Conservation (phyloP, 257 asterid species). For the Solanum rostratum region DNA sequence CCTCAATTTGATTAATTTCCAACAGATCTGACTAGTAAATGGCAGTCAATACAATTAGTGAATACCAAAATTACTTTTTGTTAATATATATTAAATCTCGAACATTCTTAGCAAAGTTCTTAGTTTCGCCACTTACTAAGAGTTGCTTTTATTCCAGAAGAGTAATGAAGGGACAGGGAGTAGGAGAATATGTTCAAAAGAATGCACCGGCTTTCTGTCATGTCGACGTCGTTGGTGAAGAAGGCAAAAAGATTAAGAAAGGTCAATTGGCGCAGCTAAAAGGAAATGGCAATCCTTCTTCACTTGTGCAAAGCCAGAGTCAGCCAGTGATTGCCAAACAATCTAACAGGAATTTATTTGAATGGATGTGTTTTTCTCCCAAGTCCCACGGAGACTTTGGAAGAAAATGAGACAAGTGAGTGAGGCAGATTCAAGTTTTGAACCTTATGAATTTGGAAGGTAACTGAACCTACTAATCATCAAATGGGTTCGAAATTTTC, state of each 20-base stretch:
- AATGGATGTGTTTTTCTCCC: slow-evolving; percentile 41
- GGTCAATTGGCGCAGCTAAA: neutral
- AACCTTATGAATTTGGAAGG: neutral
- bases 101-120: neutral
- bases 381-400: neutral
- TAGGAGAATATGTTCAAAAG: slow-evolving; percentile 60
- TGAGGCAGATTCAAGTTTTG: neutral
- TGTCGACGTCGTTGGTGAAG: slow-evolving; percentile 32
- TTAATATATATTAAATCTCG: neutral
- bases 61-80: neutral
- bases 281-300: neutral
- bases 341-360: slow-evolving; percentile 40
- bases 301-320: neutral
- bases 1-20: neutral
- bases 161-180: slow-evolving; percentile 41
- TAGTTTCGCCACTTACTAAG: neutral
- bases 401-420: neutral
- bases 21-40: neutral
- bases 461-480: neutral
- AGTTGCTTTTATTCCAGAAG: slow-evolving; percentile 20
- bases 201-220: slow-evolving; percentile 58
- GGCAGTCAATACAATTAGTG: neutral
- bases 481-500: neutral
- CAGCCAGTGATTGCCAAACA: slow-evolving; percentile 11
- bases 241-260: slow-evolving; percentile 5